Evolutionary conservation across 352 stramenopile genomes (phyloP), one percentile per base, ranked within the genome.

Genomic region (Phytopythium vexans): DNA sequence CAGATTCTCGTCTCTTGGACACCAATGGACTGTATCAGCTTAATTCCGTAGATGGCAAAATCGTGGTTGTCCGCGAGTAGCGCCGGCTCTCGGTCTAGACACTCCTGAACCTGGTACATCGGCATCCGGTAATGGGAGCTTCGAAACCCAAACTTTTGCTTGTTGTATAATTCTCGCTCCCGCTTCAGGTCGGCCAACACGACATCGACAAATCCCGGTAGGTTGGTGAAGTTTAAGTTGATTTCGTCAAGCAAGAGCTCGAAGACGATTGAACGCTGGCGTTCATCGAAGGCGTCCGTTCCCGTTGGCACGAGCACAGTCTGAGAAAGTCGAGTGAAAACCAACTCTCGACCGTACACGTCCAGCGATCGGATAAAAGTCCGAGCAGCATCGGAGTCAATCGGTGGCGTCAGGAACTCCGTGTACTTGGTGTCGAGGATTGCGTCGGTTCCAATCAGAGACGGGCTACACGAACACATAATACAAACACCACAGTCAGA

Each of bases 161-260:
- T 56, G 15, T 52, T 50, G 42, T 46, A 10, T 6, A 12, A 6
- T 11, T 59, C 38, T 12, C 45, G 52, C 35, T 49, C 49, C 12
- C 56, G 57, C 16, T 60, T 58, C 10, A 81, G 37, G 46, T 84
- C 73, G 54, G 70, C 64, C 31, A 78, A 42, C 14, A 84, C 66
- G 14, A 78, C 27, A 37, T 74, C 69, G 16, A 68, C 58, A n/a
- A 60, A 82, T 60, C 71, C 66, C 35, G 65, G 54, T 3, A 83
- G 56, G 35, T 74, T 53, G 1, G 68, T 52, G 50, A 62, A 78
- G 21, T 77, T 63, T 37, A 79, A 79, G 11, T 54, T 44, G 16
- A 62, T 66, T 15, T 64, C 52, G 27, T 76, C 70, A 38, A 83
- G 43, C 48, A 80, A 83, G 33, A 73, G 36, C 36, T 72, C 54